Percentiles rank a stretch among this genome's conserved stretches.
phyloP scores from a whole-genome alignment of 805 yeast genomes.

The Wilhelminamyces savonicus region DNA sequence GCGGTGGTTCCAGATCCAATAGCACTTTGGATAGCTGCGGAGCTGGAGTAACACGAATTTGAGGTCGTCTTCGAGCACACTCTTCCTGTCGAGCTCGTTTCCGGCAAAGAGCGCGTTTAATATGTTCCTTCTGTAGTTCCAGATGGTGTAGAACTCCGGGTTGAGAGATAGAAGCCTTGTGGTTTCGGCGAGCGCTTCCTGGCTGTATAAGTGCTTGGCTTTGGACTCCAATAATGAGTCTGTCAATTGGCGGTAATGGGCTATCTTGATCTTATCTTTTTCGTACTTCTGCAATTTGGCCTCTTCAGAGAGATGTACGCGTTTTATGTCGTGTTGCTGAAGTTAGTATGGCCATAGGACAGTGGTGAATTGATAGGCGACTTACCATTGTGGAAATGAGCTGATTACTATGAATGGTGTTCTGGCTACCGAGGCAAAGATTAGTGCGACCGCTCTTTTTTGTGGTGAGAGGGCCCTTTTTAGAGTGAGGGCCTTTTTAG shows the following conservation, averaged over 20 bases:
- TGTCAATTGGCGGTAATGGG: conserved; percentile 44
- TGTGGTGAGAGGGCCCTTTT: no score
- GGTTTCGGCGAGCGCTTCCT: conserved; percentile 45
- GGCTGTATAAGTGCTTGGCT: conserved; percentile 9
- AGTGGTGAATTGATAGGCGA: no score
- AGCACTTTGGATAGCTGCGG: conserved; percentile 74
- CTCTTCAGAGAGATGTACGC: conserved; percentile 51
- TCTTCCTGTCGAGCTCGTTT: conserved; percentile 4
- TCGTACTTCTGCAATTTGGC: conserved; percentile 44
- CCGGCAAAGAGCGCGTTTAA: conserved; percentile 28
- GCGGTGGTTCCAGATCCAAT: conserved; percentile 96
- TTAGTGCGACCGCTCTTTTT: no score
- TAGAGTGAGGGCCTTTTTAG: no score
- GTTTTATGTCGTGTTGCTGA: conserved; percentile 66
- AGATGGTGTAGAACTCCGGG: conserved; percentile 83
- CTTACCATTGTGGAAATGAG: no score
- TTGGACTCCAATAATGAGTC: conserved; percentile 33
- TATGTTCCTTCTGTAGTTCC: conserved; percentile 86
- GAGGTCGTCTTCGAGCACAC: conserved; percentile 49
- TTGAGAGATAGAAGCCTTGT: conserved; percentile 54
- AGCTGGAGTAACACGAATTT: conserved; percentile 52
- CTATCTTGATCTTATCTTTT: conserved; percentile 58
- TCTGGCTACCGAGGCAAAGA: no score
- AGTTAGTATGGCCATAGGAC: no score
- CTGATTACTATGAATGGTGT: no score